Conservation (phyloP, 129 eudicot species). For the Gnaphalium uliginosum region DNA sequence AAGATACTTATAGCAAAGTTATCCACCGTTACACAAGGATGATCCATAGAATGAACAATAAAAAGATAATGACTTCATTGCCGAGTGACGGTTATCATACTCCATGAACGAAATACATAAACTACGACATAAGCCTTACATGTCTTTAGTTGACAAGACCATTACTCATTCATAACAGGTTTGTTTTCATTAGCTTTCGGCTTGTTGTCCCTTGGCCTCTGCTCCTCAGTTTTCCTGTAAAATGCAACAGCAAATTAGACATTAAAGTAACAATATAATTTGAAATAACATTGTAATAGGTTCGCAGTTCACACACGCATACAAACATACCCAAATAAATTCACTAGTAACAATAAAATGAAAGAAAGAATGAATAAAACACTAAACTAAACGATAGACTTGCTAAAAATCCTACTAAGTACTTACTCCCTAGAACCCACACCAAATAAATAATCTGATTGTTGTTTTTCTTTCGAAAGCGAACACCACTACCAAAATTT, state of each 20-base stretch:
- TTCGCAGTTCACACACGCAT: not conserved
- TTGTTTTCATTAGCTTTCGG: slow-evolving; percentile 89
- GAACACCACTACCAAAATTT: not conserved
- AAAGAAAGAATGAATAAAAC: too few relatives aligned
- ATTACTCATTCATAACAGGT: slow-evolving; percentile 84
- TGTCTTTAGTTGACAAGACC: slow-evolving; percentile 1
- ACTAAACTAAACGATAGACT: too few relatives aligned
- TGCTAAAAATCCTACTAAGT: not conserved
- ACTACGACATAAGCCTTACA: slow-evolving; percentile 16
- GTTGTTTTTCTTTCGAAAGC: not conserved
- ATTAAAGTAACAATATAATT: not conserved
- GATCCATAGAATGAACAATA: not conserved
- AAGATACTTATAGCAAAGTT: not conserved
- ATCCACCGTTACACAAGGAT: not conserved
- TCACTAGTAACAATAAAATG: not conserved
- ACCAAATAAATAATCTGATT: not conserved
- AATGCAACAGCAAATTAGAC: slow-evolving; percentile 8
- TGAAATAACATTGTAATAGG: not conserved
- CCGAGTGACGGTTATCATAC: not conserved
- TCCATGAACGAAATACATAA: not conserved
- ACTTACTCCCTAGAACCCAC: not conserved
- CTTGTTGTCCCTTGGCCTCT: slow-evolving; percentile 79
- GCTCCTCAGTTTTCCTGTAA: slow-evolving; percentile 68
- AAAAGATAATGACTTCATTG: slow-evolving; percentile 9
- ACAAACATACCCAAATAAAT: not conserved